phyloP scores from a whole-genome alignment of 305 asterid species.

The Coffea humblotiana region DNA sequence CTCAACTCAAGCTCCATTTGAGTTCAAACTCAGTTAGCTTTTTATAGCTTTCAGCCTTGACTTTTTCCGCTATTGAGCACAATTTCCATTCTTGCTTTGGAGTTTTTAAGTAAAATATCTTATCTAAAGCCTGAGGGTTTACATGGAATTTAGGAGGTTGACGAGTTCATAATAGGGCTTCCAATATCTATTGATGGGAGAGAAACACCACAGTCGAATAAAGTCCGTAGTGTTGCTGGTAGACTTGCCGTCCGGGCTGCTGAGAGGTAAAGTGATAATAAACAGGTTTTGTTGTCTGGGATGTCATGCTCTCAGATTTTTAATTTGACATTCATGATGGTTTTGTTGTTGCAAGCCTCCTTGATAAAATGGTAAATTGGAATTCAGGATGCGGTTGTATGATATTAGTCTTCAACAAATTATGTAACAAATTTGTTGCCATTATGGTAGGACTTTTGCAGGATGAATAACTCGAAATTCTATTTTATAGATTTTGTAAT shows the following conservation, averaged over 20 bases:
- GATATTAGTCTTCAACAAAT: neutral
- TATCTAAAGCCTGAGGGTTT: slow-evolving; percentile 12
- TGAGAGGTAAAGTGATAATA: slow-evolving; percentile 50
- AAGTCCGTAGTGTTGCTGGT: slow-evolving; percentile 88
- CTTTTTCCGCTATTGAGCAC: neutral
- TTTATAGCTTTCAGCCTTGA: neutral
- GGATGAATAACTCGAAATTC: neutral
- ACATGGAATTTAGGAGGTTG: slow-evolving; percentile 64
- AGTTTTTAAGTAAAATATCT: neutral
- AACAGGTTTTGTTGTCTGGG: neutral
- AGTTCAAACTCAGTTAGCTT: neutral
- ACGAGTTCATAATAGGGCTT: slow-evolving; percentile 87
- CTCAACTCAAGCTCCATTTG: neutral
- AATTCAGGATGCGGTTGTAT: neutral
- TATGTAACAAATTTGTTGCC: neutral
- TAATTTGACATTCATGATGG: neutral
- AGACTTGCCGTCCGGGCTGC: slow-evolving; percentile 89
- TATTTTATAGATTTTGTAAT: neutral
- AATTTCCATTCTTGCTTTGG: neutral
- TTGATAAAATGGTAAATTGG: neutral
- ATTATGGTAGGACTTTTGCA: neutral
- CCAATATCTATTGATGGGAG: slow-evolving; percentile 69
- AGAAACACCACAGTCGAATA: slow-evolving; percentile 85
- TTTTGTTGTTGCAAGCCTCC: too few species aligned
- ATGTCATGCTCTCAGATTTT: too few species aligned